phyloP scores from a whole-genome alignment of 2,329 filamentous ascomycete species.

The Fusarium sp. region DNA sequence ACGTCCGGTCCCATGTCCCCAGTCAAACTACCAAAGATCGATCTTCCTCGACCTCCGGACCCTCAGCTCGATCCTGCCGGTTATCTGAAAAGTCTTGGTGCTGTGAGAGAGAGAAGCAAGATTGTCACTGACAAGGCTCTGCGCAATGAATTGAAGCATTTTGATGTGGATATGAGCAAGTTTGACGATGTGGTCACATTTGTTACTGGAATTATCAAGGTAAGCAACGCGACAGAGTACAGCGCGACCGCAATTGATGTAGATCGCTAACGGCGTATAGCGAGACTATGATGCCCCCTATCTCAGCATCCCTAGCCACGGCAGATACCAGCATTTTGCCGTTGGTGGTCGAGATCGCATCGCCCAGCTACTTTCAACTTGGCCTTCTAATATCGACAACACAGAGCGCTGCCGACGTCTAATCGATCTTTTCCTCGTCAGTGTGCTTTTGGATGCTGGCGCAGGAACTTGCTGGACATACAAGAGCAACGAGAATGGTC shows the following conservation, averaged over 20 bases:
- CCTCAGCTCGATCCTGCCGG: constrained; percentile 87
- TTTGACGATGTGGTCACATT: constrained; percentile 86
- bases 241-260: background rate
- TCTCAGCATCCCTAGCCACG: constrained; percentile 81
- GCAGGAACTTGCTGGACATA: constrained; percentile 93
- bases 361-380: constrained; percentile 75
- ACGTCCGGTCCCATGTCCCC: constrained; percentile 62
- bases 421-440: constrained; percentile 81
- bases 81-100: constrained; percentile 89
- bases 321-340: constrained; percentile 85
- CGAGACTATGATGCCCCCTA: constrained; percentile 68
- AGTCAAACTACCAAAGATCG: constrained; percentile 74
- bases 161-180: constrained; percentile 87
- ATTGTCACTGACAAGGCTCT: constrained; percentile 82
- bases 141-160: constrained; percentile 82
- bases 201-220: constrained; percentile 95
- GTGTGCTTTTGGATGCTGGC: constrained; percentile 86
- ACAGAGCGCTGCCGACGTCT: constrained; percentile 79
- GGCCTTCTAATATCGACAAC: constrained; percentile 74
- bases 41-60: constrained; percentile 86
- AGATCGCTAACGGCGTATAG: constrained; percentile 47
- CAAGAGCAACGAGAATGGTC: constrained; percentile 88
- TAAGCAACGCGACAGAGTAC: constrained; percentile 49
- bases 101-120: constrained; percentile 82
- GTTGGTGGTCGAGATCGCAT: constrained; percentile 82